Evolutionary conservation across 352 stramenopile genomes (phyloP).

Genomic region (Phytophthora europaea): DNA sequence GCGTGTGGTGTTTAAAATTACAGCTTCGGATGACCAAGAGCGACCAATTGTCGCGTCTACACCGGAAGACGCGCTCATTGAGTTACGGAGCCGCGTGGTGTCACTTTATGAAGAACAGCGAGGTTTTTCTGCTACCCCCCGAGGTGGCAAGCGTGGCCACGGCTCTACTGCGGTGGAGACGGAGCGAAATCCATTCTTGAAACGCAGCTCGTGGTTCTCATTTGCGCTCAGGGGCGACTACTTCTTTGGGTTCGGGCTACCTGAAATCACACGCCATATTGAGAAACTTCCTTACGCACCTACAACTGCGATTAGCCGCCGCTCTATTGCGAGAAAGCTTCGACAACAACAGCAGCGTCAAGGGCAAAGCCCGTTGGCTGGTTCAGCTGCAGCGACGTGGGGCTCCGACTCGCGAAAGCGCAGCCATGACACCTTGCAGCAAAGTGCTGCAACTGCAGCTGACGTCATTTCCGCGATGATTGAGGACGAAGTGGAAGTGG

Average conservation of each 20-base stretch:
- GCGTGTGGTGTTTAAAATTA: conserved; percentile 80
- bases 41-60: conserved; percentile 73
- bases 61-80: conserved; percentile 74
- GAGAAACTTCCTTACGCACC: conserved; percentile 79
- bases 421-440: conserved; percentile 36
- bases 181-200: conserved; percentile 78
- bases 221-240: conserved; percentile 80
- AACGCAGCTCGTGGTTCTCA: conserved; percentile 82
- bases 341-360: conserved; percentile 54
- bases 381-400: conserved; percentile 38
- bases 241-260: conserved; percentile 87
- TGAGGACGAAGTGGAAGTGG: conserved; percentile 36
- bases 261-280: conserved; percentile 71
- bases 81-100: conserved; percentile 78
- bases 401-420: conserved; percentile 33
- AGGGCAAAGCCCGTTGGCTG: conserved; percentile 43
- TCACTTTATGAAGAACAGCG: conserved; percentile 77
- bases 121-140: conserved; percentile 40
- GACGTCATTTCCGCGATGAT: conserved; percentile 24
- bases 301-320: conserved; percentile 71
- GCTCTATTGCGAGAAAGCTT: conserved; percentile 49
- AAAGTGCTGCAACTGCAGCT: conserved; percentile 21
- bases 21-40: conserved; percentile 71
- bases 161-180: conserved; percentile 12
- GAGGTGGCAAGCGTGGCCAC: conserved; percentile 5